Evolutionary conservation across 1,284 basidiomycete species (phyloP).

Genomic region (Cutaneotrichosporon cutaneum): DNA sequence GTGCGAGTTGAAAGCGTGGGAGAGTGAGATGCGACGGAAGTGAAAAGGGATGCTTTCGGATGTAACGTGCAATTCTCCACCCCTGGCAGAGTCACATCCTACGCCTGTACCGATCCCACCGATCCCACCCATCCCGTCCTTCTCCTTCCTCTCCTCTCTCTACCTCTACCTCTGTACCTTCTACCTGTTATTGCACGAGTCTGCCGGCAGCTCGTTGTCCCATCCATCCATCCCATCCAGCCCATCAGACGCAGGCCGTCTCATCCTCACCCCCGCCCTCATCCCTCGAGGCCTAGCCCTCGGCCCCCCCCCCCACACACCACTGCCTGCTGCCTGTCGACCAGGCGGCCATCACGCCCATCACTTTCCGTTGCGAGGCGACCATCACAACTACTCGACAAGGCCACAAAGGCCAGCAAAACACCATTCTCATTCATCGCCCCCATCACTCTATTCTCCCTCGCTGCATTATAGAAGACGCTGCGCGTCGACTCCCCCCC

Average conservation of each 20-base stretch:
- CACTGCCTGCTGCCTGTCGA: too few relatives aligned
- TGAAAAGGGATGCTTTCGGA: too few relatives aligned
- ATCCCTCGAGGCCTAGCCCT: background rate
- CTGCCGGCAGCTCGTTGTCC: constrained; percentile 1
- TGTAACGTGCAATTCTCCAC: too few relatives aligned
- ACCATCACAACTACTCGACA: too few relatives aligned
- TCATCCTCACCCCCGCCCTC: too few relatives aligned
- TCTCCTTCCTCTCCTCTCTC: background rate
- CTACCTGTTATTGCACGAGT: background rate
- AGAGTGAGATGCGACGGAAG: too few relatives aligned
- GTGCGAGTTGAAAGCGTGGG: too few relatives aligned
- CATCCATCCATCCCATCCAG: background rate
- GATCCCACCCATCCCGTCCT: background rate
- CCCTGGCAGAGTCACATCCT: too few relatives aligned
- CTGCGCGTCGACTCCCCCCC: background rate
- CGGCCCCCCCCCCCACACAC: background rate
- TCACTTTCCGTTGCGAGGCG: too few relatives aligned
- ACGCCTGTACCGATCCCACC: too few relatives aligned
- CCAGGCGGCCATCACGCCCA: too few relatives aligned
- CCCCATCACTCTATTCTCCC: background rate
- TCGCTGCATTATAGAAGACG: constrained; percentile 1
- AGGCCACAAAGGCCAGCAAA: background rate
- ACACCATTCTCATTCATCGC: background rate
- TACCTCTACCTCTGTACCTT: background rate
- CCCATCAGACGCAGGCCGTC: background rate